Conservation (phyloP, 305 asterid genomes). For the Ilex paraguariensis region DNA sequence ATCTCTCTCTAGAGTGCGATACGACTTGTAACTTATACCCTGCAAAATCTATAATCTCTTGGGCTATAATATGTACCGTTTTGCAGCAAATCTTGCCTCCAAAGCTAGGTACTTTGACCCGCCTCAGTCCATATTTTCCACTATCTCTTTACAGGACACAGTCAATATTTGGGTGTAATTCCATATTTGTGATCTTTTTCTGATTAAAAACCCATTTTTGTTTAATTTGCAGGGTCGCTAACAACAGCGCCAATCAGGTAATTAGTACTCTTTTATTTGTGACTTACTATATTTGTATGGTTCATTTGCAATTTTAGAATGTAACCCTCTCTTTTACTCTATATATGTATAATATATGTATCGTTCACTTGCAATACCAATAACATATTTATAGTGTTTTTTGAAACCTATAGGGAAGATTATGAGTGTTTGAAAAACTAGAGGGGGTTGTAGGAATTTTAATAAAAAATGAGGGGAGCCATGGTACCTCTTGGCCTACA, state of each 20-base stretch:
- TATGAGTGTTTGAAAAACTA: no score
- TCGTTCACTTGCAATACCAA: no score
- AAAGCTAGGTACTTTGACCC: slow-evolving; percentile 50
- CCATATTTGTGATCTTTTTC: slow-evolving; percentile 2
- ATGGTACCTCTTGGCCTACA: no score
- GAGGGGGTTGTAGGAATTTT: no score
- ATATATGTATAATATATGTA: no score
- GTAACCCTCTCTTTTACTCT: no score
- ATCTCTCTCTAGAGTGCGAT: neutral
- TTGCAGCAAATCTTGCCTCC: slow-evolving; percentile 70
- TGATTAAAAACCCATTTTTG: slow-evolving; percentile 6
- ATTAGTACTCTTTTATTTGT: neutral
- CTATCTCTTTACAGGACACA: neutral
- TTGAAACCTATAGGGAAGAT: no score
- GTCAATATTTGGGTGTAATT: neutral
- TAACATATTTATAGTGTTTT: no score
- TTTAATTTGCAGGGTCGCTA: slow-evolving; percentile 41
- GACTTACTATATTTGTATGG: neutral
- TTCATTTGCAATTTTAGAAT: neutral
- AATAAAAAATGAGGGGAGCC: no score
- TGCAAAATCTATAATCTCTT: neutral
- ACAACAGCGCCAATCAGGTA: slow-evolving; percentile 45
- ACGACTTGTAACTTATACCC: neutral
- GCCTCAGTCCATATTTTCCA: neutral
- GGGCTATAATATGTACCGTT: slow-evolving; percentile 45